Evolutionary conservation across 306 rosid species (phyloP).

Genomic region (Trifolium dubium): DNA sequence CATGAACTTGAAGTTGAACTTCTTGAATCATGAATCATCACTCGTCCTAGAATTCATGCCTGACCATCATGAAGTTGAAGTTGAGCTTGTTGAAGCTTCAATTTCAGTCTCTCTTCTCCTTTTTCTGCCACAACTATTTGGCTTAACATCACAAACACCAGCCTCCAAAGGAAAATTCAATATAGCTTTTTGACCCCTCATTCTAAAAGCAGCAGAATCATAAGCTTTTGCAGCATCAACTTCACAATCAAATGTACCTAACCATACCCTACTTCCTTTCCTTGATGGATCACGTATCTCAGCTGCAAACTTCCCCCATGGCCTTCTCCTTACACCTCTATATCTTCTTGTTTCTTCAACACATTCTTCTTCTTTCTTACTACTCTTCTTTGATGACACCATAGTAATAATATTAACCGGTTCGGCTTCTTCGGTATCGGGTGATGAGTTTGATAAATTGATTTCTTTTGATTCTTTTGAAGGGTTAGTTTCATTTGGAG

Average conservation of each 20-base stretch:
- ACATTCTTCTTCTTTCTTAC: conserved; percentile 9
- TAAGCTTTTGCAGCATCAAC: conserved; percentile 89
- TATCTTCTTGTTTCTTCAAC: conserved; percentile 48
- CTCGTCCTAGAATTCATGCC: too few species aligned
- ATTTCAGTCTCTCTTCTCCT: conserved; percentile 48
- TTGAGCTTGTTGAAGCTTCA: conserved; percentile 15
- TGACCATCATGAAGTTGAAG: conserved; percentile 10
- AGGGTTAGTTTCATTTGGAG: neutral
- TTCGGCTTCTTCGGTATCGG: neutral
- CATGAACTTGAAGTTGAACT: conserved; percentile 16
- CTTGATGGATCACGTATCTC: conserved; percentile 82
- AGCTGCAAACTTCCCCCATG: conserved; percentile 91
- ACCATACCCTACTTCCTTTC: conserved; percentile 80
- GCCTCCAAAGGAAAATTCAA: conserved; percentile 83
- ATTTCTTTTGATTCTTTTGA: conserved; percentile 9
- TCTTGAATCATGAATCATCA: conserved; percentile 8
- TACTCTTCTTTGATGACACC: conserved; percentile 6
- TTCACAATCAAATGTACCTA: conserved; percentile 79
- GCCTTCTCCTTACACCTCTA: conserved; percentile 84
- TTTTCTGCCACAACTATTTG: conserved; percentile 51
- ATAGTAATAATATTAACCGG: neutral
- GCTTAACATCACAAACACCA: conserved; percentile 52
- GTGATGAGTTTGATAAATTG: conserved; percentile 11
- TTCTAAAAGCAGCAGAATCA: conserved; percentile 81
- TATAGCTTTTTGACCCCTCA: conserved; percentile 83